phyloP scores from a whole-genome alignment of 768 basidiomycete species.

The Wakefieldia striispora region DNA sequence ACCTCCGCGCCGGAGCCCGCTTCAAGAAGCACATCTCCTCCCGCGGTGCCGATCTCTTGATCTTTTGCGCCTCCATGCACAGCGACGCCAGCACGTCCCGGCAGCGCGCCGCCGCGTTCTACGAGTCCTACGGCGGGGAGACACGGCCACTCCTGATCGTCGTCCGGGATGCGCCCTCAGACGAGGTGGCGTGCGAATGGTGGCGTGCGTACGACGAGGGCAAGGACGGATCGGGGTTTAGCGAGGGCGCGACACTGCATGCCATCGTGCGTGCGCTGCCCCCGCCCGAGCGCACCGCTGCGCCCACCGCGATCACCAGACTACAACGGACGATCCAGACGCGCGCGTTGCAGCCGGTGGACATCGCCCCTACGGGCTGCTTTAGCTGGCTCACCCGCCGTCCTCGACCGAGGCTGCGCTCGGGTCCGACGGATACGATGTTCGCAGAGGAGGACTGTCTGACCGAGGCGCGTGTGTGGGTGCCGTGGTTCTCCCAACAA shows the following conservation, averaged over 20 bases:
- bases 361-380: slow-evolving; percentile 18
- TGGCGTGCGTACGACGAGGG: slow-evolving; percentile 13
- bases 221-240: background rate
- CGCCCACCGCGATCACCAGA: slow-evolving; percentile 1
- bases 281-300: background rate
- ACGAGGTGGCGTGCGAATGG: slow-evolving; percentile 19
- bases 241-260: slow-evolving; percentile 5
- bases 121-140: slow-evolving; percentile 23
- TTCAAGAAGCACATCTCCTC: slow-evolving; percentile 24
- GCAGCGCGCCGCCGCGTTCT: slow-evolving; percentile 15
- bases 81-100: slow-evolving; percentile 5
- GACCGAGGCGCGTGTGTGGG: slow-evolving; percentile 17
- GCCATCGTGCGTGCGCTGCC: slow-evolving; percentile 26
- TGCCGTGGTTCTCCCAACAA: slow-evolving; percentile 4
- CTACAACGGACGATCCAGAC: slow-evolving; percentile 20
- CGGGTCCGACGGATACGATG: background rate
- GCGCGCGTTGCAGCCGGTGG: slow-evolving; percentile 23
- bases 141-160: slow-evolving; percentile 26
- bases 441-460: slow-evolving; percentile 15
- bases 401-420: slow-evolving; percentile 4
- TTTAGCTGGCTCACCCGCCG: slow-evolving; percentile 17
- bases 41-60: slow-evolving; percentile 27
- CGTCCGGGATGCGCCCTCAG: slow-evolving; percentile 20
- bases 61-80: slow-evolving; percentile 19
- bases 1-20: slow-evolving; percentile 17